phyloP scores from a whole-genome alignment of 2,329 filamentous ascomycete species.

The Fusarium armeniacum region DNA sequence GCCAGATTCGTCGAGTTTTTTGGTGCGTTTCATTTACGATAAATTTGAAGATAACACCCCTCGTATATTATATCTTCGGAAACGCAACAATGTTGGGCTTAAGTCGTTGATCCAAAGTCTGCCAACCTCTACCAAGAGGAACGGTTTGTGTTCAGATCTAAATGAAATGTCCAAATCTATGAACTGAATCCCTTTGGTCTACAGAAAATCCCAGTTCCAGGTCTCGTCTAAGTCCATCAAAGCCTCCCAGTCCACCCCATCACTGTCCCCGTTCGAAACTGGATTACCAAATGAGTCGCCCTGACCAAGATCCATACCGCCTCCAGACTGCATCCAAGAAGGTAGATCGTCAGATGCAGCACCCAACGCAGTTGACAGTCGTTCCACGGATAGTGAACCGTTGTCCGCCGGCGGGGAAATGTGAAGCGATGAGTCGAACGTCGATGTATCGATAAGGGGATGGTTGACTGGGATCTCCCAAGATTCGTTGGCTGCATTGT shows the following conservation, averaged over 20 bases:
- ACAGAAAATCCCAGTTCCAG: constrained; percentile 42
- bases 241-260: constrained; percentile 40
- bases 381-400: constrained; percentile 11
- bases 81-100: not conserved
- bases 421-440: constrained; percentile 19
- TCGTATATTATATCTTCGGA: not conserved
- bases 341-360: constrained; percentile 21
- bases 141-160: not conserved
- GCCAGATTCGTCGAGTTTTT: not conserved
- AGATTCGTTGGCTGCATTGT: constrained; percentile 1
- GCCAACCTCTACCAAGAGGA: not conserved
- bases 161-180: not conserved
- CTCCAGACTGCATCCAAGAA: constrained; percentile 22
- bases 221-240: constrained; percentile 35
- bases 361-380: constrained; percentile 11
- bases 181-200: not conserved
- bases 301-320: not conserved
- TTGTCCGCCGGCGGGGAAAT: constrained; percentile 4
- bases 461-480: constrained; percentile 20
- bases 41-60: not conserved
- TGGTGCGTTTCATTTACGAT: not conserved
- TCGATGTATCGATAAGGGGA: constrained; percentile 20
- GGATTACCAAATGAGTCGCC: not conserved
- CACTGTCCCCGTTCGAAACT: not conserved
- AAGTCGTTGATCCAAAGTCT: constrained; percentile 21